A percentile compares a stretch with the other conserved stretches of the same genome.
Evolutionary conservation across 768 basidiomycete species (phyloP).

Genomic region (Megacollybia marginata): DNA sequence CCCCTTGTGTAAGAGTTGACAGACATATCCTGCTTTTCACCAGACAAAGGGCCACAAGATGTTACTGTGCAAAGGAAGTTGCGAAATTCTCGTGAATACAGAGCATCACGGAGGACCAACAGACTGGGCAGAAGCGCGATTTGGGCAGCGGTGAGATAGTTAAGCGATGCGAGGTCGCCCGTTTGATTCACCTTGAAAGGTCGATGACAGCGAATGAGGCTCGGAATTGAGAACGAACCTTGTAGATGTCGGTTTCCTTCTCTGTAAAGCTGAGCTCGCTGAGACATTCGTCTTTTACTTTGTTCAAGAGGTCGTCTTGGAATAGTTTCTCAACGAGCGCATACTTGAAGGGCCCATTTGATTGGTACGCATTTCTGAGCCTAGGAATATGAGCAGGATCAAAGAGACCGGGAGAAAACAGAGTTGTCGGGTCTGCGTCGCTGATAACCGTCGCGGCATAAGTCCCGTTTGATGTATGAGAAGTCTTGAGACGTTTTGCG

Average conservation of each 20-base stretch:
- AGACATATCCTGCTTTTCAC: slow-evolving; percentile 91
- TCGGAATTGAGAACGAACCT: slow-evolving; percentile 37
- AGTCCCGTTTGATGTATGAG: slow-evolving; percentile 12
- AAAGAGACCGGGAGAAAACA: slow-evolving; percentile 52
- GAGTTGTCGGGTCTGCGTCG: slow-evolving; percentile 24
- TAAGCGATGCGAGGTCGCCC: slow-evolving; percentile 90
- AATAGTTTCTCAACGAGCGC: slow-evolving; percentile 76
- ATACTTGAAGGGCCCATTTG: slow-evolving; percentile 73
- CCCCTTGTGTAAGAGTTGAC: slow-evolving; percentile 88
- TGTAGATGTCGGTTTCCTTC: slow-evolving; percentile 99
- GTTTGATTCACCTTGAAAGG: slow-evolving; percentile 83
- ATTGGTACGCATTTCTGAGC: slow-evolving; percentile 48
- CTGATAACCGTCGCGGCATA: slow-evolving; percentile 5
- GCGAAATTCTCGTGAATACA: slow-evolving; percentile 83
- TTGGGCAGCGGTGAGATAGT: slow-evolving; percentile 74
- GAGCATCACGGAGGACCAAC: slow-evolving; percentile 78
- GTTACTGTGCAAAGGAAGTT: slow-evolving; percentile 79
- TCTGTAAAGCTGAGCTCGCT: slow-evolving; percentile 75
- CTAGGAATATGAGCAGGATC: slow-evolving; percentile 46
- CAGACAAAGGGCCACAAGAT: slow-evolving; percentile 87
- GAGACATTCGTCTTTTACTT: slow-evolving; percentile 81
- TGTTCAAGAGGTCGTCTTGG: slow-evolving; percentile 71
- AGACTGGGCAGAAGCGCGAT: slow-evolving; percentile 75
- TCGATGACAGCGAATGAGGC: slow-evolving; percentile 2
- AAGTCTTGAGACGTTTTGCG: slow-evolving; percentile 22